Percentiles rank a stretch among this genome's conserved stretches.
Conservation (phyloP, 176 grass and related monocot genomes). For the Musa acuminata region DNA sequence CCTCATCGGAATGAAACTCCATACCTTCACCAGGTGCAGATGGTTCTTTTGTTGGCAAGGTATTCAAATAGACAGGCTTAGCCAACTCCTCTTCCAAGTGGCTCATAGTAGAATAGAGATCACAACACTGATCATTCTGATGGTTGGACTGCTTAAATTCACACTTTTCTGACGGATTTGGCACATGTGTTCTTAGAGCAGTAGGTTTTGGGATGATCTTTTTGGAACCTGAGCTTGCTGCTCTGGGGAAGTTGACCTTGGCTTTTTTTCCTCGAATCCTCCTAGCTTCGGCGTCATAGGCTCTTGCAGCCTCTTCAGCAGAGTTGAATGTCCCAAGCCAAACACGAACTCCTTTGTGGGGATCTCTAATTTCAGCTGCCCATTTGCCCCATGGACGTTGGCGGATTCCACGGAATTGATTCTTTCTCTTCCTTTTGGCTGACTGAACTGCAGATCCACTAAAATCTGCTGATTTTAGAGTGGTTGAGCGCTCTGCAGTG, state of each 20-base stretch:
- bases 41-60: constrained; percentile 8
- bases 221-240: not conserved
- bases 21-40: constrained; percentile 1
- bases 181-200: not conserved
- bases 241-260: constrained; percentile 39
- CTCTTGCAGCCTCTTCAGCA: constrained; percentile 40
- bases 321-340: constrained; percentile 53
- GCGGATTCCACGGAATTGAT: constrained; percentile 42
- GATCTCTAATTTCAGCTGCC: constrained; percentile 50
- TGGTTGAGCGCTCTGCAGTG: constrained; percentile 17
- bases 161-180: not conserved
- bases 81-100: constrained; percentile 10
- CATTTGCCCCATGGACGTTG: constrained; percentile 51
- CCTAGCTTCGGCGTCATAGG: constrained; percentile 39
- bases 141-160: not conserved
- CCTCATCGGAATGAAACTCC: constrained; percentile 19
- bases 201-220: constrained; percentile 3
- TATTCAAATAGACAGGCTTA: constrained; percentile 6
- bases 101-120: not conserved
- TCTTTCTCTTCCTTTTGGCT: constrained; percentile 41
- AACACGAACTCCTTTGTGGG: constrained; percentile 32
- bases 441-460: not conserved
- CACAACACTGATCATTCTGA: not conserved
- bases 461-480: constrained; percentile 12
- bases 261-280: constrained; percentile 42